Conservation (phyloP, 176 grass and related monocot species). For the Bonia amplexicaulis region DNA sequence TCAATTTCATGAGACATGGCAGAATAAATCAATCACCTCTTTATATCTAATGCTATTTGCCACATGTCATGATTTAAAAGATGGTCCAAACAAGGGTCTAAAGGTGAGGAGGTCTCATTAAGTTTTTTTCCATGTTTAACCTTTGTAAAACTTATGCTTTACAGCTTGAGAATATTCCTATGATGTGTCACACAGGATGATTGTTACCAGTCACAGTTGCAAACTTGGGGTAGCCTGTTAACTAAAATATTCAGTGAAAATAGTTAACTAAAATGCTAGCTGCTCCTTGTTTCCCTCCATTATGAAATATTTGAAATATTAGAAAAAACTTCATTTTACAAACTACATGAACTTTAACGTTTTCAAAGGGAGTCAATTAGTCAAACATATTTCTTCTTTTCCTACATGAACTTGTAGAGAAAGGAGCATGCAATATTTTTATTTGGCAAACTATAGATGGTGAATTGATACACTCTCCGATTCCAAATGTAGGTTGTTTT, state of each 20-base stretch:
- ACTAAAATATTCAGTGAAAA: background rate
- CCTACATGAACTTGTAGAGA: background rate
- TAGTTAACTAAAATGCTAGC: background rate
- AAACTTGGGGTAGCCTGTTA: background rate
- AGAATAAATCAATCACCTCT: background rate
- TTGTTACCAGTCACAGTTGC: background rate
- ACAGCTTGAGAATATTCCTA: background rate
- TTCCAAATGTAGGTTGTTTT: no score
- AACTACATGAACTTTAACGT: background rate
- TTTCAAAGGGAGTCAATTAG: background rate
- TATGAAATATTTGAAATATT: background rate
- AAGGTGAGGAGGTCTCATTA: background rate
- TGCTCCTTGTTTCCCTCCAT: background rate
- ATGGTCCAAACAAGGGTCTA: background rate
- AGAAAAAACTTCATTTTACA: background rate
- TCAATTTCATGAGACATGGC: background rate
- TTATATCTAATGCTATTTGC: background rate
- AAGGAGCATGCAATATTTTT: background rate
- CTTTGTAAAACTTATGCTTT: background rate
- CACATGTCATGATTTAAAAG: background rate
- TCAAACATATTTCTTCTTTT: conserved; percentile 8
- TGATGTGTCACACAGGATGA: background rate
- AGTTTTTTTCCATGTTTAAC: background rate
- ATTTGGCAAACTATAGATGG: background rate
- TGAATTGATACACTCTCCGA: background rate